phyloP scores from a whole-genome alignment of 139 green algal genomes.

The Mesotaenium endlicherianum region DNA sequence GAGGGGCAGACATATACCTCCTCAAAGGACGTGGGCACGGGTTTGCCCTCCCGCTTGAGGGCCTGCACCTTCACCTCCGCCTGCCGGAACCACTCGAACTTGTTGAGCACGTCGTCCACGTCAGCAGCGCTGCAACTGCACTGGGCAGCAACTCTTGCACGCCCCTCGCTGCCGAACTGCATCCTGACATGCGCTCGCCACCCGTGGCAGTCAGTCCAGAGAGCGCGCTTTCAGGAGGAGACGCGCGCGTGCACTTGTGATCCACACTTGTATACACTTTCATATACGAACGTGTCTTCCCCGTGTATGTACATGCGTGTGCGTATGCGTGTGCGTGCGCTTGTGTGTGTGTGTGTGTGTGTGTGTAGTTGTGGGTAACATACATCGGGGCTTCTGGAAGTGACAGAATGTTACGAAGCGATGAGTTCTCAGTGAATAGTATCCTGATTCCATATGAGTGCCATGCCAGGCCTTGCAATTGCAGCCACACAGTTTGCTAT shows the following conservation, averaged over 20 bases:
- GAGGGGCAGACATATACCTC: neutral
- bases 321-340: neutral
- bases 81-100: neutral
- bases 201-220: neutral
- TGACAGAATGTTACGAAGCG: too few species aligned
- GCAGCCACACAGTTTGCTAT: too few species aligned
- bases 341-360: too few species aligned
- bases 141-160: neutral
- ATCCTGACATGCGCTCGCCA: neutral
- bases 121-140: conserved; percentile 5
- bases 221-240: neutral
- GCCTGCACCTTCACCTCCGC: neutral
- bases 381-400: too few species aligned
- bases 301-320: neutral
- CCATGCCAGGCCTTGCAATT: too few species aligned
- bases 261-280: neutral
- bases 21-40: neutral
- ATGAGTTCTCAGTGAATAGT: too few species aligned
- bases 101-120: neutral
- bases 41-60: conserved; percentile 1
- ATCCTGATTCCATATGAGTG: too few species aligned
- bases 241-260: neutral
- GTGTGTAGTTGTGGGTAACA: too few species aligned
- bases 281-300: neutral
- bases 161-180: neutral